A percentile compares a stretch with the other conserved stretches of the same genome.
These are phyloP conservation scores for Aspergillus affinis DNA, from an alignment of 495 filamentous ascomycete genomes.

Conservation along the genomic window DNA sequence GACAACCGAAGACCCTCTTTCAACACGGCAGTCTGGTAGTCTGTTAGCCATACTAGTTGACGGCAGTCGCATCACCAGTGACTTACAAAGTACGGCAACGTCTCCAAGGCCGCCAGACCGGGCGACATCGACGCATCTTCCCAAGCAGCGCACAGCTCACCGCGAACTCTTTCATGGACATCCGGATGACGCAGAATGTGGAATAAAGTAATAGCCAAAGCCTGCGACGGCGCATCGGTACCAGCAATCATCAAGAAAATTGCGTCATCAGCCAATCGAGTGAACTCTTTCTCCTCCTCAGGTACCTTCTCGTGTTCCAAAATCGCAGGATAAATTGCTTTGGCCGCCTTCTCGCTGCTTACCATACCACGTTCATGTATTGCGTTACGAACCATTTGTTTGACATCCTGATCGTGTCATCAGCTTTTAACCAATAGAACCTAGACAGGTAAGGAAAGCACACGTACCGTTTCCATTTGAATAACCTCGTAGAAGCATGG, in stretches of 20 bases:
- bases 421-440: too few relatives aligned
- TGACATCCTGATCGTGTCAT: background rate
- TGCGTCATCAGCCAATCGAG: constrained; percentile 38
- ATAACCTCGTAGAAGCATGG: background rate
- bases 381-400: background rate
- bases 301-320: constrained; percentile 12
- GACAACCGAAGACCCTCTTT: constrained; percentile 57
- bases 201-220: constrained; percentile 27
- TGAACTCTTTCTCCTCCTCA: constrained; percentile 43
- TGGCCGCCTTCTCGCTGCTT: background rate
- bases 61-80: background rate
- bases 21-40: constrained; percentile 47
- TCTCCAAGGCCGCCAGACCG: constrained; percentile 25
- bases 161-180: constrained; percentile 20
- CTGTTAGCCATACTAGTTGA: background rate
- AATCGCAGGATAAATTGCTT: constrained; percentile 18
- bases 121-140: constrained; percentile 9
- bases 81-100: constrained; percentile 36
- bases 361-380: background rate
- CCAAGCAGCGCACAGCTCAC: constrained; percentile 25
- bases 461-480: background rate
- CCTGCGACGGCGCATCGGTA: constrained; percentile 26
- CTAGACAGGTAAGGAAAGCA: too few relatives aligned
- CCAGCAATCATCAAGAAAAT: constrained; percentile 38
- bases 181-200: constrained; percentile 25